Conservation (phyloP, 2,329 filamentous ascomycete genomes). For the Claviceps humidiphila region DNA sequence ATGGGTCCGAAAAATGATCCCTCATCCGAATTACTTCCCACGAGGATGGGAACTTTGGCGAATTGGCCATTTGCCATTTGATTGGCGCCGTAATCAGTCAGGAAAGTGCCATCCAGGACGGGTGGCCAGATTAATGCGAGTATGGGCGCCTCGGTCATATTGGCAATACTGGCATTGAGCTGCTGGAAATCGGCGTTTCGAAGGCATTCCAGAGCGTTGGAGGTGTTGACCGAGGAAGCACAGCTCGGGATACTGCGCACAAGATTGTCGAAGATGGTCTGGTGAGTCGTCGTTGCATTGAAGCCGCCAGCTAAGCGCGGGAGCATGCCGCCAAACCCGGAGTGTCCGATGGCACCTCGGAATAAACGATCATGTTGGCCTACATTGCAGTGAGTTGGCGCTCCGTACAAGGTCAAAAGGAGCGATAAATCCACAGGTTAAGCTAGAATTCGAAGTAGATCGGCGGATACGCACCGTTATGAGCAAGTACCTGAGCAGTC, state of each 20-base stretch:
- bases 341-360: not conserved
- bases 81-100: not conserved
- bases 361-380: not conserved
- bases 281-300: not conserved
- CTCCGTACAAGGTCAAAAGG: too few relatives aligned
- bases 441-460: not conserved
- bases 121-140: not conserved
- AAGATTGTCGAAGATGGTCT: not conserved
- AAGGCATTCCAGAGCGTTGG: not conserved
- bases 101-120: not conserved
- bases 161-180: not conserved
- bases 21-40: not conserved
- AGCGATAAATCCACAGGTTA: not conserved
- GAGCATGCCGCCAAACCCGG: not conserved
- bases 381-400: not conserved
- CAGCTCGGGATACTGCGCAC: not conserved
- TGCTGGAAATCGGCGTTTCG: not conserved
- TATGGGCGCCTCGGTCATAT: too few relatives aligned
- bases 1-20: not conserved
- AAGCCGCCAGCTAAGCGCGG: not conserved
- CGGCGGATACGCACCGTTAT: constrained; percentile 18
- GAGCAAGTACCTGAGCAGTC: constrained; percentile 31
- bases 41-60: not conserved
- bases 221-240: not conserved
- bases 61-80: not conserved